These are phyloP conservation scores for Coccomyxa sp. DNA, from an alignment of 139 green algal species.

Conservation along the genomic window DNA sequence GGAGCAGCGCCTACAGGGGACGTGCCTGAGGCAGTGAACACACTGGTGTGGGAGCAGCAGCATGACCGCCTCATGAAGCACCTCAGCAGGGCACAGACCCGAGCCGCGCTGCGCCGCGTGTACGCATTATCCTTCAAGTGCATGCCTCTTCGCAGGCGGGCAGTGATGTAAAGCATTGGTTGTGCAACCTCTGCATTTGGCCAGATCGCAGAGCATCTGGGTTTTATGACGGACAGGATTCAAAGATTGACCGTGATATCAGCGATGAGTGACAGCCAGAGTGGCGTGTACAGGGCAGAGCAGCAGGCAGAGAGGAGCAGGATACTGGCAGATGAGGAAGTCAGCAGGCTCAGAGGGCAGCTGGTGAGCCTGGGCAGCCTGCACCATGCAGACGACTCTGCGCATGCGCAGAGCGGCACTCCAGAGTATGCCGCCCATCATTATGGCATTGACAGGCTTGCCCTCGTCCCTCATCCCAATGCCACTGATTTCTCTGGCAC, in stretches of 20 bases:
- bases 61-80: slow-evolving; percentile 56
- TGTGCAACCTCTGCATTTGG: too few species aligned
- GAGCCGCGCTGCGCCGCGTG: slow-evolving; percentile 33
- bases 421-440: not conserved
- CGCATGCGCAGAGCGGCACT: too few species aligned
- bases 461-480: too few species aligned
- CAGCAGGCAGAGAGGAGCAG: slow-evolving; percentile 36
- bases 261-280: not conserved
- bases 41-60: slow-evolving; percentile 36
- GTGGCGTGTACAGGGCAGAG: slow-evolving; percentile 12
- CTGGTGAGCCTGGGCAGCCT: slow-evolving; percentile 41
- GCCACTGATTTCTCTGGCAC: not conserved
- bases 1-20: too few species aligned
- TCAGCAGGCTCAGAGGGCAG: slow-evolving; percentile 41
- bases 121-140: slow-evolving; percentile 1
- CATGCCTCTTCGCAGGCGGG: too few species aligned
- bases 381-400: slow-evolving; percentile 23
- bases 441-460: not conserved
- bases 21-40: too few species aligned
- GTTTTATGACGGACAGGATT: too few species aligned
- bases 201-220: too few species aligned
- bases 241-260: too few species aligned
- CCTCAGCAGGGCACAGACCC: slow-evolving; percentile 41
- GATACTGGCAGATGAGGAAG: slow-evolving; percentile 37
- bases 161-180: too few species aligned